Conservation (phyloP, 352 stramenopile genomes). For the Sclerospora graminicola region DNA sequence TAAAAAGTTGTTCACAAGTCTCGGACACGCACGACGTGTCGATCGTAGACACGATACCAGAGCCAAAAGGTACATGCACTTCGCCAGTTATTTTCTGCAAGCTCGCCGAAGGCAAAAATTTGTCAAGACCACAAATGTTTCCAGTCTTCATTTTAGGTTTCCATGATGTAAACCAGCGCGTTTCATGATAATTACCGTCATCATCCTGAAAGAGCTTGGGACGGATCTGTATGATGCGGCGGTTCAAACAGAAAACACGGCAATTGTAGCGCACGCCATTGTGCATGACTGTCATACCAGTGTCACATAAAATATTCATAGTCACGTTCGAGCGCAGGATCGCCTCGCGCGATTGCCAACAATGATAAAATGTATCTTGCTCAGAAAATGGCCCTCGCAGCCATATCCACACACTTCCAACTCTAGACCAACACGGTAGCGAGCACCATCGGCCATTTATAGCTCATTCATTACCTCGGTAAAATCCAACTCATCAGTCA, state of each 20-base stretch:
- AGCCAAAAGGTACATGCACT: slow-evolving; percentile 77
- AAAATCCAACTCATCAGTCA: no score
- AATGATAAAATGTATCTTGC: slow-evolving; percentile 96
- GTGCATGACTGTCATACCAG: slow-evolving; percentile 96
- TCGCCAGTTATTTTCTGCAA: slow-evolving; percentile 74
- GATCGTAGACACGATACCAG: slow-evolving; percentile 66
- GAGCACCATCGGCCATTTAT: slow-evolving; percentile 62
- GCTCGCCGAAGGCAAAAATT: slow-evolving; percentile 70
- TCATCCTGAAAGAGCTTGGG: slow-evolving; percentile 92
- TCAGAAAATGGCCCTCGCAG: slow-evolving; percentile 99
- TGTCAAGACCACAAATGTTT: slow-evolving; percentile 35
- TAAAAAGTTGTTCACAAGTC: slow-evolving; percentile 98
- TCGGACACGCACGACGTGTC: slow-evolving; percentile 89
- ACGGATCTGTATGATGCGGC: slow-evolving; percentile 92
- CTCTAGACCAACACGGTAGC: slow-evolving; percentile 93
- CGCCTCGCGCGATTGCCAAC: slow-evolving; percentile 89
- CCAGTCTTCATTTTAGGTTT: slow-evolving; percentile 31
- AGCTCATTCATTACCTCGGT: no score
- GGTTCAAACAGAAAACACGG: slow-evolving; percentile 90
- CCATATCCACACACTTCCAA: slow-evolving; percentile 97
- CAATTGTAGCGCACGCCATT: slow-evolving; percentile 97
- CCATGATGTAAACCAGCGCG: slow-evolving; percentile 87
- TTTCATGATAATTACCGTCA: slow-evolving; percentile 97
- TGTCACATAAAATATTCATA: slow-evolving; percentile 93
- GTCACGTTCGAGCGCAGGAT: slow-evolving; percentile 85